These are phyloP conservation scores for Ceratobasidium sp. DNA, from an alignment of 1,284 basidiomycete genomes.

Conservation along the genomic window DNA sequence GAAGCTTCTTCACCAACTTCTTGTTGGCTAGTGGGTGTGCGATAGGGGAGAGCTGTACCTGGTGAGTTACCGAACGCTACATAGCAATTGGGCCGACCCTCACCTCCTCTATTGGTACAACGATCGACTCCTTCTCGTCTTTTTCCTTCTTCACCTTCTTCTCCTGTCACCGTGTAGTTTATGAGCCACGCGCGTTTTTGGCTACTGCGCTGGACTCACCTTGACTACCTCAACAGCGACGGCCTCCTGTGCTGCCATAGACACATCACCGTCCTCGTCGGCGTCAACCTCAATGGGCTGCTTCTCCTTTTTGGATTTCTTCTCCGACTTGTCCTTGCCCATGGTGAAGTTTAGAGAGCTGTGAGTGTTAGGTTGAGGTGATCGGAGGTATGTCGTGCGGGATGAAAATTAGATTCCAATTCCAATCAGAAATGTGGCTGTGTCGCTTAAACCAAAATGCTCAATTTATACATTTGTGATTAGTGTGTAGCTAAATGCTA, in stretches of 20 bases:
- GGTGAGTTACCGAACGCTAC: not conserved
- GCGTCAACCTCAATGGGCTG: constrained; percentile 45
- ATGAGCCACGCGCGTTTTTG: not conserved
- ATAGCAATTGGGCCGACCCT: not conserved
- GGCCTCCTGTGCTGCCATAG: constrained; percentile 43
- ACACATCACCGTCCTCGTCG: constrained; percentile 44
- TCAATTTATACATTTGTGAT: not conserved
- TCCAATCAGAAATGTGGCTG: constrained; percentile 27
- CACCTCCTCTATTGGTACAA: constrained; percentile 75
- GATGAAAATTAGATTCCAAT: constrained; percentile 37
- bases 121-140: constrained; percentile 62
- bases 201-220: not conserved
- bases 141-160: constrained; percentile 46
- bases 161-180: constrained; percentile 41
- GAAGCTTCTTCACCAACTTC: constrained; percentile 90
- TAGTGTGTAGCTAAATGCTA: not conserved
- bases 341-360: constrained; percentile 48
- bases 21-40: constrained; percentile 89
- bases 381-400: constrained; percentile 6
- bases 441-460: not conserved
- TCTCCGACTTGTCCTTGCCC: constrained; percentile 75
- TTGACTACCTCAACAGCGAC: constrained; percentile 44
- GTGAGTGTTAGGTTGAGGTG: not conserved
- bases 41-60: constrained; percentile 74
- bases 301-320: constrained; percentile 55